Percentiles rank a stretch among this genome's conserved stretches.
Conservation (phyloP, 163 green algal species). For the Chlorella variabilis region DNA sequence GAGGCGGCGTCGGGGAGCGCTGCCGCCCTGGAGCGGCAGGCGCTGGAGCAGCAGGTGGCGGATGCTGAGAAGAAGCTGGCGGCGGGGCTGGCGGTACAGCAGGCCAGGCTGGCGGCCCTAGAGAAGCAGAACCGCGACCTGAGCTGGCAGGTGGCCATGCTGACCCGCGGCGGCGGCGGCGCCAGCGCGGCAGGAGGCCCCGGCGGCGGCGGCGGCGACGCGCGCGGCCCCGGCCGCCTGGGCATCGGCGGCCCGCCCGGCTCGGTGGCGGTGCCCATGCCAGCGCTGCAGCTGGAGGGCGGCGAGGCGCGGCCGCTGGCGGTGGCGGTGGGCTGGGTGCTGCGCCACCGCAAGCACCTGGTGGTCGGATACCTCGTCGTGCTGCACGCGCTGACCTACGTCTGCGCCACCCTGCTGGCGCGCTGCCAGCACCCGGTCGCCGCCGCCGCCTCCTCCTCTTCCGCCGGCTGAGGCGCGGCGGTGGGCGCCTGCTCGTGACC, state of each 20-base stretch:
- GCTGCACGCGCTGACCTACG: conserved; percentile 45
- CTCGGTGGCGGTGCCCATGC: not conserved
- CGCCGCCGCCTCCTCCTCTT: too few relatives aligned
- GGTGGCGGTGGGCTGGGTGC: conserved; percentile 38
- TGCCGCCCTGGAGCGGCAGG: not conserved
- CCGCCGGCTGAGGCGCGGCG: not conserved
- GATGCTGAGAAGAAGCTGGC: conserved; percentile 14
- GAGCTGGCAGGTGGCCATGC: conserved; percentile 54
- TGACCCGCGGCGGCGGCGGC: conserved; percentile 15
- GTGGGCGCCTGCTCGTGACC: too few relatives aligned
- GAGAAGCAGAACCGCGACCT: conserved; percentile 60
- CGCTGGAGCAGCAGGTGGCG: not conserved
- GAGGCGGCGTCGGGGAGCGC: too few relatives aligned
- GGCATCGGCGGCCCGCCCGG: conserved; percentile 2
- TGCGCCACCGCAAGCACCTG: conserved; percentile 46
- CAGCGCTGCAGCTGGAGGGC: not conserved
- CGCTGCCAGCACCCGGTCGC: not conserved
- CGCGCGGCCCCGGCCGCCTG: not conserved
- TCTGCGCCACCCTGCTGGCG: not conserved
- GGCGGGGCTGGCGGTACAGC: conserved; percentile 21
- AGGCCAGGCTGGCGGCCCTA: conserved; percentile 42
- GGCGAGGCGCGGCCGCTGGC: not conserved
- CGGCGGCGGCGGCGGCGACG: not conserved
- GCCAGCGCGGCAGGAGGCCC: not conserved
- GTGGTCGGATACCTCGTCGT: conserved; percentile 45